Base-by-base conservation (phyloP, 805 yeast genomes). In the Barnettozyma populi region DNA sequence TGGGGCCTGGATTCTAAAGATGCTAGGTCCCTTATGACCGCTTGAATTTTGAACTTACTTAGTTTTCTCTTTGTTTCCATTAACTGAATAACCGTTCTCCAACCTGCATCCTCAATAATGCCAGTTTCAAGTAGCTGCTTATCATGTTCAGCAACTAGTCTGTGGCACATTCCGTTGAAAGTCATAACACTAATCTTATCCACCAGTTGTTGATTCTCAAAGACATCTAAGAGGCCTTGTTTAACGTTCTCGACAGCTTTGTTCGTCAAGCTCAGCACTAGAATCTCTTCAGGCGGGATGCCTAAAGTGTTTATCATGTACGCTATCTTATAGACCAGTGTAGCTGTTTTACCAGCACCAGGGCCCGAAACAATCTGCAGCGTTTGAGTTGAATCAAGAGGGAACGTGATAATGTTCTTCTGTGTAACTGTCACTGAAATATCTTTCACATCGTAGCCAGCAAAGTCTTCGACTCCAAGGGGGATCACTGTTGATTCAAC, bases 311-410 rank as follows among this genome's bases (percentile, higher is more conserved):
- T 51, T 5, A 84, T 56, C 52, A 81, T 52, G 49, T 74, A 68
- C 2, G 75, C 75, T 0, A 84, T 69, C 50, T 86, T 69, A 27
- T 73, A 68, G 5, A 79, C 73, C 27, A 84, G 54, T 0, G 89
- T 82, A 31, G 69, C 66, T 0, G 90, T 82, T 57, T 84, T 84
- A 2, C 92, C 90, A 8, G 86, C 75, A 4, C 90, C 90, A 0
- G 90, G 89, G 0, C 89, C 89, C 0, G 90, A 86, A 8, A 72
- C 66, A 2, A 84, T 69, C 34, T 76, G 70, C 6, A 84, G 61
- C 0, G 82, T 64, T 7, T 70, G 63, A 16, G 67, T 60, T 7
- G 69, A 66, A 5, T 50, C 58, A 6, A 68, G 60, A 1, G 80
- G 76, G 47, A 63, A 62, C 1, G 63, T 57, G 9, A 82, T 75